Base-by-base conservation (phyloP, 768 basidiomycete species). In the Amylocystis lapponica region DNA sequence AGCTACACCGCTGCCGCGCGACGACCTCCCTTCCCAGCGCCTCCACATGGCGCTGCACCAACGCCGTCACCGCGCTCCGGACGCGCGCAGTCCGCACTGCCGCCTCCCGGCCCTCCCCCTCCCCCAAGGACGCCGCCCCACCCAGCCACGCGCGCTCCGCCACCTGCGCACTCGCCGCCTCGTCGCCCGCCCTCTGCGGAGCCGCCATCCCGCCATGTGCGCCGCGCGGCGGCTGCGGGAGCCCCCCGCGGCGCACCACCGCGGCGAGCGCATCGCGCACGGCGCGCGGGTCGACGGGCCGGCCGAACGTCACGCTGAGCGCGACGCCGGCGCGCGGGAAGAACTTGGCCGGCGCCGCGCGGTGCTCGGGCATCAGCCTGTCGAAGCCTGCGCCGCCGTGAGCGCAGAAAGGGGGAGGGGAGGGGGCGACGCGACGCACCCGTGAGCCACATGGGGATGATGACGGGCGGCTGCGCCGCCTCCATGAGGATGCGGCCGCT, bases 401-500 rank as follows among this genome's bases (percentile, higher is more conserved):
- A 27, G 8, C 27, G 26, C 17, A 13, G 4, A n/a, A n/a, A n/a
- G n/a, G n/a, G n/a, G n/a, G n/a, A n/a, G n/a, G n/a, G n/a, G n/a
- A n/a, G n/a, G n/a, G 19, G 27, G 11, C 14, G 25, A 8, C 13
- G 7, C 33, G 12, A 45, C 67, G n/a, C 39, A 75, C 84, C 83
- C n/a, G 86, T 83, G 11, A 97, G 68, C 91, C 91, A 98, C 75
- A 96, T 87, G 2, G 94, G 94, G 49, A 98, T 83, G 45, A 96
- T 78, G 17, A 81, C 62, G 2, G 94, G 94, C 33, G 78, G 73
- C n/a, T 68, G 54, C 12, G 68, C 60, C 8, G 72, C 66, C 43
- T 83, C 79, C 76, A 83, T 92, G 33, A 98, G 58, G 26, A 96
- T 85, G 20, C 92, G 76, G 29, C 88, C 89, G 21, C 91, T 94